phyloP scores from a whole-genome alignment of 2,329 filamentous ascomycete species.

The Mycosphaerella sp. region DNA sequence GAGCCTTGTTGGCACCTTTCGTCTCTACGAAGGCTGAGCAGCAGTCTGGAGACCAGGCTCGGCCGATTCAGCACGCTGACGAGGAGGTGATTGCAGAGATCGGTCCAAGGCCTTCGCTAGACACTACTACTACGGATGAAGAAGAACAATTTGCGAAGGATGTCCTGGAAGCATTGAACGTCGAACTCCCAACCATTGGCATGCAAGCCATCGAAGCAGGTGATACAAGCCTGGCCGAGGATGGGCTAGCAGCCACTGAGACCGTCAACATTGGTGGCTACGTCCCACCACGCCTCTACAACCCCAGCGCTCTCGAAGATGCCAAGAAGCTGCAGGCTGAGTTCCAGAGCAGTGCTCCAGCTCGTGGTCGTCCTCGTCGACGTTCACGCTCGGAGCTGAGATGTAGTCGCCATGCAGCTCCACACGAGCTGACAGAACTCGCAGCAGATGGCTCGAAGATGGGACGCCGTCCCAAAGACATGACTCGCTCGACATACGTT shows the following conservation, averaged over 20 bases:
- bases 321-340: not conserved
- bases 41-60: not conserved
- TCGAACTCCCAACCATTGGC: too few relatives aligned
- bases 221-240: not conserved
- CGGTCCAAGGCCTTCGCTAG: too few relatives aligned
- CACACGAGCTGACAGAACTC: not conserved
- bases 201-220: too few relatives aligned
- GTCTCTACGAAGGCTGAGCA: not conserved
- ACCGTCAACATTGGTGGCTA: not conserved
- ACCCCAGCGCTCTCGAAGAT: not conserved
- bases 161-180: too few relatives aligned
- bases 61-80: too few relatives aligned
- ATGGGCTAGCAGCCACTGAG: not conserved
- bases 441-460: not conserved
- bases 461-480: not conserved
- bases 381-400: too few relatives aligned
- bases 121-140: too few relatives aligned
- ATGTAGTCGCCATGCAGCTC: not conserved
- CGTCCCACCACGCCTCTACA: constrained; percentile 1
- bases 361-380: not conserved
- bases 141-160: too few relatives aligned
- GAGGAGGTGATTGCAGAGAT: too few relatives aligned
- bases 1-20: not conserved
- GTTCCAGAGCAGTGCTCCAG: not conserved
- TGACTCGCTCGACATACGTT: too few relatives aligned